These are phyloP conservation scores for Spathaspora sp. DNA, from an alignment of 805 yeast genomes.

Conservation along the genomic window DNA sequence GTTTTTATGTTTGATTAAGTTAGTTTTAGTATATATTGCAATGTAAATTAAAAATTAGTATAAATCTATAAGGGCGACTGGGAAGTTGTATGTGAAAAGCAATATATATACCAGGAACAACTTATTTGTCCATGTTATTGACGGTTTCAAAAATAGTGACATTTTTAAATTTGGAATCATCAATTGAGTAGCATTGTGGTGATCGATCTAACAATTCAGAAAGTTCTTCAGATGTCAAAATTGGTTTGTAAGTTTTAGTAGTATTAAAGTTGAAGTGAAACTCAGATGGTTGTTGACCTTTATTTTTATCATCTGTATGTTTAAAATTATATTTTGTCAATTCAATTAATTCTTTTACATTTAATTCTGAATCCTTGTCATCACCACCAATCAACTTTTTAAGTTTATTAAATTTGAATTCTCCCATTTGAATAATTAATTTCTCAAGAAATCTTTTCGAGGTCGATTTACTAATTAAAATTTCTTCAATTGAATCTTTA, in stretches of 20 bases:
- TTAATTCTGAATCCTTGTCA: constrained; percentile 12
- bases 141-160: constrained; percentile 35
- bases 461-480: constrained; percentile 73
- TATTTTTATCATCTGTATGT: constrained; percentile 9
- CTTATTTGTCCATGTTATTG: constrained; percentile 29
- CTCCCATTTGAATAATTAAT: constrained; percentile 50
- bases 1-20: background rate
- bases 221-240: constrained; percentile 33
- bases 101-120: background rate
- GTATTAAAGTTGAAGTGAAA: background rate
- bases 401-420: constrained; percentile 28
- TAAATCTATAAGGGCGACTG: background rate
- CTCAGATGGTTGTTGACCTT: background rate
- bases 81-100: background rate
- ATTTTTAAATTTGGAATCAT: constrained; percentile 21
- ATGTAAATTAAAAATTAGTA: background rate
- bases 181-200: constrained; percentile 21
- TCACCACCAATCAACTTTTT: constrained; percentile 15
- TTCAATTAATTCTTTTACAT: constrained; percentile 17
- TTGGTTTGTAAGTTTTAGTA: background rate
- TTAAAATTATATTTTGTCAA: constrained; percentile 16
- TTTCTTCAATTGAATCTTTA: constrained; percentile 78
- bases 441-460: constrained; percentile 77
- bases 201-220: constrained; percentile 40
- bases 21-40: background rate